Evolutionary conservation across 805 yeast genomes (phyloP), one percentile per base, ranked within the genome.

Genomic region (Nakazawaea peltata): DNA sequence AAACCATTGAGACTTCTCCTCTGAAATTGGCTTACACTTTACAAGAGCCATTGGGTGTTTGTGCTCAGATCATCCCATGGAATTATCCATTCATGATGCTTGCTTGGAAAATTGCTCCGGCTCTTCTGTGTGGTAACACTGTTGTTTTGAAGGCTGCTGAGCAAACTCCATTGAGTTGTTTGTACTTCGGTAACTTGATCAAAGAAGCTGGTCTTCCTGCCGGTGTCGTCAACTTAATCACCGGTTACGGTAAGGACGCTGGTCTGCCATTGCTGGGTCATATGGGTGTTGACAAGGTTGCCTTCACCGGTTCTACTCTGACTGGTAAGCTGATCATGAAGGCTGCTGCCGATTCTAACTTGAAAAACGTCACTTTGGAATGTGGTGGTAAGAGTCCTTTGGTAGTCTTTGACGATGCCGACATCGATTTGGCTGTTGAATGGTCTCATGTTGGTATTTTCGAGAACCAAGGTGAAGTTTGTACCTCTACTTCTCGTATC

Each of bases 391-490:
- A 69, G 51, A 63, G 73, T 11, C 71, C 74, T 4, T 54, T 63
- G 41, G 49, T 69, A 19, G 58, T 69, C 3, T 68, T 69, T 47
- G 63, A 61, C 21, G 74, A 69, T 43, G 69, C 71, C 13, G 63
- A 67, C 45, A 42, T 69, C 17, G 69, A 65, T 2, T 59, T 57
- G 41, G 71, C 74, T 27, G 60, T 63, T 22, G 53, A 60, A 39
- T 64, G 68, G 62, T 59, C 64, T 10, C 63, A 67, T 24, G 49
- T 62, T 41, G 79, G 78, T 49, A 71, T 74, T 42, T 73, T 73
- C 60, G 66, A 60, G 57, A 74, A 74, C 57, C 64, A 74, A 49
- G 81, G 81, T 44, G 79, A 74, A 56, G 76, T 74, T 42, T 74
- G 81, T 55, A 70, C 78, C 33, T 79, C 80, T 37, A 75, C 79